These are phyloP conservation scores for Venturia effusa DNA, from an alignment of 2,329 filamentous ascomycete genomes.

Conservation along the genomic window DNA sequence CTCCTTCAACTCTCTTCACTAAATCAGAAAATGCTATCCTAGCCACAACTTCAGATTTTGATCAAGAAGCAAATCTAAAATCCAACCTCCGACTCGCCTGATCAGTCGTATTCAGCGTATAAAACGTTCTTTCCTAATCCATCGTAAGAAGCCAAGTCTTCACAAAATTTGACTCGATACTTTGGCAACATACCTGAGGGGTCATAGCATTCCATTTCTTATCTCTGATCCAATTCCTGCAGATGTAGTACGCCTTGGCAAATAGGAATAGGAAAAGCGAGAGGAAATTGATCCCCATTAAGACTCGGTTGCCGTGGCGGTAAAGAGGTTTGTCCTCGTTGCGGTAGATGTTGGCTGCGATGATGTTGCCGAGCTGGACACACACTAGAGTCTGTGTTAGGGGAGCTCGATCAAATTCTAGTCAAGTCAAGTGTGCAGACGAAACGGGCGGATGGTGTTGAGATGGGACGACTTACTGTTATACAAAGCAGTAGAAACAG, in stretches of 20 bases:
- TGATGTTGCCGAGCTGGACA: conserved; percentile 19
- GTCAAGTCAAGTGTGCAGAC: background rate
- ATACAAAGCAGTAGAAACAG: conserved; percentile 18
- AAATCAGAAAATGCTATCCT: too few species aligned
- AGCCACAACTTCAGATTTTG: too few species aligned
- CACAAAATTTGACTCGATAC: too few species aligned
- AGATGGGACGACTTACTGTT: conserved; percentile 14
- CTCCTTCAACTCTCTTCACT: too few species aligned
- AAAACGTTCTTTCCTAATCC: background rate
- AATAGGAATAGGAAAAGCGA: conserved; percentile 23
- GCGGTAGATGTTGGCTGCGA: conserved; percentile 20
- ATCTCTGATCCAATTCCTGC: conserved; percentile 21
- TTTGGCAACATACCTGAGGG: conserved; percentile 16
- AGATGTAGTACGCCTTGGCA: conserved; percentile 25
- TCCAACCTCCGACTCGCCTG: background rate
- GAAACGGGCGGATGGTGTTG: too few species aligned
- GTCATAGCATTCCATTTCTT: conserved; percentile 28
- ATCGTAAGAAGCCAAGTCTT: background rate
- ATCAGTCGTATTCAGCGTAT: background rate
- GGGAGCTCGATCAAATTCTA: too few species aligned
- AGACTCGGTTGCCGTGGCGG: conserved; percentile 17
- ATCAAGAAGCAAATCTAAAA: background rate
- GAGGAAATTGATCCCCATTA: conserved; percentile 21
- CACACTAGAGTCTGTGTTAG: conserved; percentile 13
- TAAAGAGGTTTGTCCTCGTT: conserved; percentile 18